These are phyloP conservation scores for Yamadazyma spencermartinsiae DNA, from an alignment of 1,139 yeast genomes.

Conservation along the genomic window DNA sequence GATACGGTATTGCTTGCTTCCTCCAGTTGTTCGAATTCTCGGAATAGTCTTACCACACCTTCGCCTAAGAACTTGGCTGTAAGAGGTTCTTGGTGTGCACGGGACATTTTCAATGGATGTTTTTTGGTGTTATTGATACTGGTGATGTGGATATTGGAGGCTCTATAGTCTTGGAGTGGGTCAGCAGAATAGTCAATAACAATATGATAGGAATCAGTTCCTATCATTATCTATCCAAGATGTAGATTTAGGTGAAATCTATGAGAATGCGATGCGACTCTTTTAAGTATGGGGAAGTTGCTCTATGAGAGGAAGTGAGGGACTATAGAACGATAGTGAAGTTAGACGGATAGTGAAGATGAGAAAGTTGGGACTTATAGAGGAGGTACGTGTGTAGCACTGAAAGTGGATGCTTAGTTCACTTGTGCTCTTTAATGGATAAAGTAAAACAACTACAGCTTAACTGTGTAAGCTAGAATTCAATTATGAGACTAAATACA, in stretches of 20 bases:
- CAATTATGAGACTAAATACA: too few species aligned
- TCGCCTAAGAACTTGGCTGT: constrained; percentile 64
- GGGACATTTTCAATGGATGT: constrained; percentile 17
- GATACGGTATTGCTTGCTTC: constrained; percentile 6
- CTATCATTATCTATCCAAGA: constrained; percentile 31
- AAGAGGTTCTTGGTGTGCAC: constrained; percentile 43
- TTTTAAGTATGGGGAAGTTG: too few species aligned
- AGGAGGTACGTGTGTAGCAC: too few species aligned
- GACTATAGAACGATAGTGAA: too few species aligned
- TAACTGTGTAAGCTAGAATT: too few species aligned
- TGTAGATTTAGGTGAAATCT: too few species aligned
- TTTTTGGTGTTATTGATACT: constrained; percentile 26
- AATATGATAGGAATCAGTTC: constrained; percentile 45
- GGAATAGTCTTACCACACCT: constrained; percentile 70
- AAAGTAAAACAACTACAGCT: too few species aligned
- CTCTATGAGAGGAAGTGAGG: neutral
- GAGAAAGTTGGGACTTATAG: too few species aligned
- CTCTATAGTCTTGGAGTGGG: constrained; percentile 30
- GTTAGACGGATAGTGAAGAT: too few species aligned
- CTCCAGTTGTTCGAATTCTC: constrained; percentile 38
- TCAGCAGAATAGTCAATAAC: constrained; percentile 26
- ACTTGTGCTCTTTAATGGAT: too few species aligned
- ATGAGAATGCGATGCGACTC: too few species aligned
- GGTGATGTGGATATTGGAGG: constrained; percentile 31
- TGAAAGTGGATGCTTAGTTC: too few species aligned